Evolutionary conservation across 2,329 filamentous ascomycete genomes (phyloP), one percentile per base, ranked within the genome.

Genomic region (Hypoxylon rubiginosum): DNA sequence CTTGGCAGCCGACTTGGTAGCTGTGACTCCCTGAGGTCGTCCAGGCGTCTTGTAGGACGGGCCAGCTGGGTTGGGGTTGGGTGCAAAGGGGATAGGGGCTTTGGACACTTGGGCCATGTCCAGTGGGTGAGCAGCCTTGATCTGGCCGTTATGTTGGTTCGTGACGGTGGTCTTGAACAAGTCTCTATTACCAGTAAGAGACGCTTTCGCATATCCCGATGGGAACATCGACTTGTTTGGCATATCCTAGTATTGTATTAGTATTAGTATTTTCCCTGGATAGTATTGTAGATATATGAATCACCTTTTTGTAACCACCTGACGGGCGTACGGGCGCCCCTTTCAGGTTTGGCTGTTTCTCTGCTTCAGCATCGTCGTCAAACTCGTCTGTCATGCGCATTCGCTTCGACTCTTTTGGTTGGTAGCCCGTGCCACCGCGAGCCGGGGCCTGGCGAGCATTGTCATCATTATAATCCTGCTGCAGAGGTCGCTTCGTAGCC

Each of bases 21-120:
- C 79, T 41, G 76, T 78, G 48, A 78, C 78, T 26, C 80, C 83
- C 19, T 76, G 79, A 24, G 86, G 84, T 17, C 90, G 86, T 9
- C 85, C 89, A 1, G 92, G 90, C 15, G 91, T 92, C 82, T 94
- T 94, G 81, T 88, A 87, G n/a, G 84, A 81, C 50, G 79, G 79
- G 15, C 78, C 85, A 30, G 82, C 81, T 8, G 85, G 82, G 71
- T 86, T 90, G 8, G 86, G 82, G 64, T 88, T 89, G 19, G 94
- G 87, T 6, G 93, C 93, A 75, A 97, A 97, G 2, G 93, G 92
- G 71, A 97, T 97, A 28, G 91, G 90, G n/a, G 89, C 92, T 79
- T 92, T 97, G 7, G 93, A 92, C 64, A 95, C 90, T 75, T 95
- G 92, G n/a, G 91, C 88, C 88, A 95, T 94, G 72, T 96, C 93